A percentile compares a stretch with the other conserved stretches of the same genome.
Evolutionary conservation across 208 protist genomes (phyloP).

Genomic region (Porcisia hertigi): DNA sequence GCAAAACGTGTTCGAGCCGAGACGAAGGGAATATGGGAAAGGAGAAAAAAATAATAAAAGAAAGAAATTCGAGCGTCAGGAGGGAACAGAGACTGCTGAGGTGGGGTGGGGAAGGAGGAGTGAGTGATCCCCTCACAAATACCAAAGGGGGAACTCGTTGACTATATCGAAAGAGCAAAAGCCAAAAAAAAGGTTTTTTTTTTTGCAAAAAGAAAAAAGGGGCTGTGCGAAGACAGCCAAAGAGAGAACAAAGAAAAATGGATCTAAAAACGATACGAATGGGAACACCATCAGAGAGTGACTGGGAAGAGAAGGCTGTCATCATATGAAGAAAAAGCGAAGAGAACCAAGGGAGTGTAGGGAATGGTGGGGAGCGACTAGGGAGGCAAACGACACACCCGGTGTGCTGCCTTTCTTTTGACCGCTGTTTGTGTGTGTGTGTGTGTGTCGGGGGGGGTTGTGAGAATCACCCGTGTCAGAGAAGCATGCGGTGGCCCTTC

Average conservation of each 20-base stretch:
- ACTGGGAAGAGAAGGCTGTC: too few relatives aligned
- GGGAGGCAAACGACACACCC: not conserved
- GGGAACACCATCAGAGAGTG: not conserved
- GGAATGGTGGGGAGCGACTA: not conserved
- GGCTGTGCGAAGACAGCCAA: too few relatives aligned
- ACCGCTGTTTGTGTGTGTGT: not conserved
- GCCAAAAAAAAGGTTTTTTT: not conserved
- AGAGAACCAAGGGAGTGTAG: not conserved
- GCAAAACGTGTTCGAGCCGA: constrained; percentile 3
- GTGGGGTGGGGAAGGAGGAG: not conserved
- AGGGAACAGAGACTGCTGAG: not conserved
- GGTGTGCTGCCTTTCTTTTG: not conserved
- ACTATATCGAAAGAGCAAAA: not conserved
- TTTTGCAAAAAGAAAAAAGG: too few relatives aligned
- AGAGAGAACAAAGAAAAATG: not conserved
- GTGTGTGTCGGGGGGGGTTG: not conserved
- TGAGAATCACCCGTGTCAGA: constrained; percentile 19
- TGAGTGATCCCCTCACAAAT: not conserved
- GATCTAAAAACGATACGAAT: not conserved
- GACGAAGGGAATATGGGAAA: constrained; percentile 14
- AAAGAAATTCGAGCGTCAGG: not conserved
- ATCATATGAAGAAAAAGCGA: not conserved
- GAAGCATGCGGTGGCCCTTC: constrained; percentile 68
- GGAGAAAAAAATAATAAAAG: constrained; percentile 8
- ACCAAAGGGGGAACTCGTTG: not conserved